Base-by-base conservation (phyloP, 1,139 yeast genomes). In the Candida mesenterica region DNA sequence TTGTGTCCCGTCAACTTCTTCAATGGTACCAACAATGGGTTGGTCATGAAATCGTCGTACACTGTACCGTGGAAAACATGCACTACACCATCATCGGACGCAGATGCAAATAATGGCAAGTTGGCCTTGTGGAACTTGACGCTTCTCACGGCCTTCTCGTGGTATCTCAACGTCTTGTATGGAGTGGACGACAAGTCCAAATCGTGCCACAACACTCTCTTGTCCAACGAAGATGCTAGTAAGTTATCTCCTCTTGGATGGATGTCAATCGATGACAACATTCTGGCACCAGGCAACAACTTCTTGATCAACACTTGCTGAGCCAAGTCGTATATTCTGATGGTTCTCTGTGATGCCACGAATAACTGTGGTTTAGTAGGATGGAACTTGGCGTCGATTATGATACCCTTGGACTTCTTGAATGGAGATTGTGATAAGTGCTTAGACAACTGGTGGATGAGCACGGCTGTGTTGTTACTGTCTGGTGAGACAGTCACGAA, bases 381-480 rank as follows among this genome's bases (percentile, higher is more conserved):
- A 63, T 92, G 99, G 78, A 92, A 92, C 62, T 84, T 85, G 45
- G 96, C 97, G 59, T 88, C 96, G 82, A 89, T 89, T 31, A 90
- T 82, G 44, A 90, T 82, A 45, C 99, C 99, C 68, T 87, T 87
- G 25, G 95, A 79, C 62, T 88, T 88, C 50, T 81, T 77, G 76
- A 92, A 92, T 44, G 99, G 99, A 13, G 96, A 86, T 66, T 92
- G 99, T n/a, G 97, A 84, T 43, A 84, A 74, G 67, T 92, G 98
- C 62, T 89, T 89, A 4, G 97, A 87, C 34, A 92, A 66, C 66
- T 92, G 97, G 63, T 92, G 99, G 46, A 92, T 88, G 41, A 94
- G 72, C 29, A 92, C 96, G 4, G 97, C 83, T 5, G 94, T 77
- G 55, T 88, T 82, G 42, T 87, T 88, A 37, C 88, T 84, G 40